Evolutionary conservation across 2,329 filamentous ascomycete species (phyloP).

Genomic region (Dryadomyces quercivorus): DNA sequence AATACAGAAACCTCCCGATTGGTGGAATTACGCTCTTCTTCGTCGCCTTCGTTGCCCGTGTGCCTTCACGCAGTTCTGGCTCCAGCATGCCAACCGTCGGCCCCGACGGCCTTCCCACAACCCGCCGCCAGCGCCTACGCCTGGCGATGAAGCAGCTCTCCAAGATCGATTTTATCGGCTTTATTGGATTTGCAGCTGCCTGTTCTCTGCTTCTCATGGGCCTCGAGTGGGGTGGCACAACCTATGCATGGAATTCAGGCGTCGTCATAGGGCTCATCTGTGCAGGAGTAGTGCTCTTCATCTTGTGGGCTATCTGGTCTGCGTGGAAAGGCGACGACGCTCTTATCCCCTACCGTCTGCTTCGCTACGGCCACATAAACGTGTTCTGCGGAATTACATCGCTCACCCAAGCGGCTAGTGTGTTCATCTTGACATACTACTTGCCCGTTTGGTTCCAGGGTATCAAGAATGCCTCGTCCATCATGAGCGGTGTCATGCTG

Average conservation of each 20-base stretch:
- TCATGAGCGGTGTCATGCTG: constrained; percentile 11
- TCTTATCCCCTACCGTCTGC: constrained; percentile 18
- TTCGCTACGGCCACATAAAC: constrained; percentile 23
- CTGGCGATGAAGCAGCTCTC: neutral
- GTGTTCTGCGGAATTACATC: constrained; percentile 7
- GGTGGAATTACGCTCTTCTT: constrained; percentile 23
- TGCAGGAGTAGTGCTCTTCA: neutral
- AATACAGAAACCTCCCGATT: constrained; percentile 29
- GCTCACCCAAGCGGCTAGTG: constrained; percentile 9
- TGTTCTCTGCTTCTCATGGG: constrained; percentile 29
- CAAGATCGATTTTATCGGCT: constrained; percentile 29
- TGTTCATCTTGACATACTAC: constrained; percentile 19
- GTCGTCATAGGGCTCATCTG: neutral
- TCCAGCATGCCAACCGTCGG: neutral
- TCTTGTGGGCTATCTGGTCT: neutral
- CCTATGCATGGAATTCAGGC: neutral
- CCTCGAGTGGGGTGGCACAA: neutral
- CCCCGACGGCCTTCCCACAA: constrained; percentile 9
- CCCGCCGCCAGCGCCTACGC: constrained; percentile 10
- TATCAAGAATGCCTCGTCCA: constrained; percentile 18
- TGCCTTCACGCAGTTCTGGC: neutral
- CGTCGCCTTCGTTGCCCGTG: constrained; percentile 19
- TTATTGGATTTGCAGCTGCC: constrained; percentile 27
- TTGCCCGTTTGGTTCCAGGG: constrained; percentile 22
- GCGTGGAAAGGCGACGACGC: constrained; percentile 6